Evolutionary conservation across 345 rosid species (phyloP).

Genomic region (Citrus medica): DNA sequence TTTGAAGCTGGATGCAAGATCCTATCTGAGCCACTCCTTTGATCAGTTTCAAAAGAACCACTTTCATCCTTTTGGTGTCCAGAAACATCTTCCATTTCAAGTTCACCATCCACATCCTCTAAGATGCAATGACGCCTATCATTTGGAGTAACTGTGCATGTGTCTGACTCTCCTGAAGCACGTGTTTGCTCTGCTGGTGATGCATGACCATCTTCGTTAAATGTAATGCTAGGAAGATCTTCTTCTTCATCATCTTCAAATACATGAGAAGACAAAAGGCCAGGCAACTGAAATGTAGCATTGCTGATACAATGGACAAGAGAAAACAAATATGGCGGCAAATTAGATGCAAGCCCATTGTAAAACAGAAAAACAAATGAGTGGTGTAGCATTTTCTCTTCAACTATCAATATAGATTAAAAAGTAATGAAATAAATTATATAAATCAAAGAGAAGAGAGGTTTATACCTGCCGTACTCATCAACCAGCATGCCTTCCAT

Average conservation of each 20-base stretch:
- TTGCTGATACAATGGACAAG: constrained; percentile 50
- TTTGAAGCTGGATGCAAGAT: constrained; percentile 21
- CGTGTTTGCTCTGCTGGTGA: constrained; percentile 34
- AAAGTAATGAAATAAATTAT: not conserved
- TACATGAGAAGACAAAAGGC: constrained; percentile 52
- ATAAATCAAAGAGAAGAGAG: not conserved
- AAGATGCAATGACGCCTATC: constrained; percentile 70
- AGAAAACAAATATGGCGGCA: constrained; percentile 13
- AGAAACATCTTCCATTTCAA: constrained; percentile 88
- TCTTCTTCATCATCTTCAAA: constrained; percentile 65
- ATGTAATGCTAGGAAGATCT: constrained; percentile 44
- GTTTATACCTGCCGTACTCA: constrained; percentile 91
- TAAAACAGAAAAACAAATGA: not conserved
- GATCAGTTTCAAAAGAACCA: constrained; percentile 34
- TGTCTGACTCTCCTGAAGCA: constrained; percentile 47
- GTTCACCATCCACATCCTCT: constrained; percentile 81
- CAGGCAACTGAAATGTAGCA: constrained; percentile 84
- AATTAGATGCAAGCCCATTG: not conserved
- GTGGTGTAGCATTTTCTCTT: not conserved
- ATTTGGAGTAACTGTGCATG: constrained; percentile 36
- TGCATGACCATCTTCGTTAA: constrained; percentile 34
- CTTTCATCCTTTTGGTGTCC: constrained; percentile 59
- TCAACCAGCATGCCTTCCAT: constrained; percentile 99
- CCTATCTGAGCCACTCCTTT: constrained; percentile 27
- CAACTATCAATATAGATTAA: not conserved